These are phyloP conservation scores for Schizonepeta tenuifolia DNA, from an alignment of 257 asterid species.

Conservation along the genomic window DNA sequence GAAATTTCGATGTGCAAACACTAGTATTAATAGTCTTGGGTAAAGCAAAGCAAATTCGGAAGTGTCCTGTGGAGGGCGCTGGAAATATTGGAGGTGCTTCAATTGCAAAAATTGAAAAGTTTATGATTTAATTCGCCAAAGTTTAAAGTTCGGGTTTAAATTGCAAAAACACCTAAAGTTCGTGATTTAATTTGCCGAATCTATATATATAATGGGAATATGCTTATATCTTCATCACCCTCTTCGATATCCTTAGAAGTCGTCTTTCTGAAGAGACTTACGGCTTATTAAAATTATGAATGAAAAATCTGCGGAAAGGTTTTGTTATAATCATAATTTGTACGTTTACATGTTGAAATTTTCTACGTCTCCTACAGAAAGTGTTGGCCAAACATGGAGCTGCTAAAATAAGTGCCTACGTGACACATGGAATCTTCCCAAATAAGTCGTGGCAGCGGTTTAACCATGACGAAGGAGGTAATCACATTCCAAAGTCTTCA, in stretches of 20 bases:
- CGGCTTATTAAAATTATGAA: conserved; percentile 1
- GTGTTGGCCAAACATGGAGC: conserved; percentile 97
- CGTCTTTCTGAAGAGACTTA: background rate
- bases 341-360: background rate
- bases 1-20: too few relatives aligned
- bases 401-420: conserved; percentile 82
- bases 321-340: conserved; percentile 11
- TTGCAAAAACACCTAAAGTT: too few relatives aligned
- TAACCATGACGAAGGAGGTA: conserved; percentile 81
- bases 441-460: conserved; percentile 90
- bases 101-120: too few relatives aligned
- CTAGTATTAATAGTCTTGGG: too few relatives aligned
- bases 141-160: too few relatives aligned
- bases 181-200: too few relatives aligned
- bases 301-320: background rate
- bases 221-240: background rate
- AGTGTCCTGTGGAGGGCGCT: too few relatives aligned
- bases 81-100: too few relatives aligned
- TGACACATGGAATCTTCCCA: conserved; percentile 97
- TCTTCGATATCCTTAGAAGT: background rate
- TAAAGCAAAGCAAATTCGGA: too few relatives aligned
- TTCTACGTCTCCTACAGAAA: conserved; percentile 55
- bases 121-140: too few relatives aligned
- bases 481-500: conserved; percentile 15
- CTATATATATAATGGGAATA: too few relatives aligned